A percentile compares a stretch with the other conserved stretches of the same genome.
Evolutionary conservation across 164 flowering plant genomes (phyloP).

Genomic region (Stephania cephalantha): DNA sequence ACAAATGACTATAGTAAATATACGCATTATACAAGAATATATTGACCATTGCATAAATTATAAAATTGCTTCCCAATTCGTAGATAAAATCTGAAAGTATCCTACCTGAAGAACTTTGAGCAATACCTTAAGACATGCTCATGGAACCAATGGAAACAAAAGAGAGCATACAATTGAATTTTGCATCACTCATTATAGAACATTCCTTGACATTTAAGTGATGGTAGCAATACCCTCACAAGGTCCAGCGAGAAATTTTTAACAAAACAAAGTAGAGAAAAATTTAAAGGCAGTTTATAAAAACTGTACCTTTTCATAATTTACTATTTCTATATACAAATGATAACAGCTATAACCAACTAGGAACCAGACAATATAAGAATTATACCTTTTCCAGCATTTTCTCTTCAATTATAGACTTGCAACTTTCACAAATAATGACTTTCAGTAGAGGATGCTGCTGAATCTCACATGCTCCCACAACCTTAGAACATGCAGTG

Average conservation of each 20-base stretch:
- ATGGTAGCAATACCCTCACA: not conserved
- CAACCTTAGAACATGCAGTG: conserved; percentile 55
- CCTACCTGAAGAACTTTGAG: too few relatives aligned
- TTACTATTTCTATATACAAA: not conserved
- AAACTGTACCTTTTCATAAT: not conserved
- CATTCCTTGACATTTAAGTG: not conserved
- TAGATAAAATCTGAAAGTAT: too few relatives aligned
- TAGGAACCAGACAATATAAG: not conserved
- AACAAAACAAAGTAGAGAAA: not conserved
- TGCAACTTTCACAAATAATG: conserved; percentile 64
- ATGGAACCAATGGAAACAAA: not conserved
- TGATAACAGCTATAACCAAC: not conserved
- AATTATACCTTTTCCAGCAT: conserved; percentile 44
- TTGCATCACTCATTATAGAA: not conserved
- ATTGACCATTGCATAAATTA: too few relatives aligned
- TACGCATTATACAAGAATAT: too few relatives aligned
- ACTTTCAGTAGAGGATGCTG: conserved; percentile 71
- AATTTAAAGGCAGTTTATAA: not conserved
- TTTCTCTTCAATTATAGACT: conserved; percentile 39
- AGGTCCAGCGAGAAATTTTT: not conserved
- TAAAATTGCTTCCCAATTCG: too few relatives aligned
- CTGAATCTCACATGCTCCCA: conserved; percentile 35
- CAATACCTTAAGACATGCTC: not conserved
- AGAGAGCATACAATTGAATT: not conserved
- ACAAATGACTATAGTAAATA: not conserved